Evolutionary conservation across 208 protist species (phyloP), one percentile per base, ranked within the genome.

Genomic region (Eutreptiella sp.): DNA sequence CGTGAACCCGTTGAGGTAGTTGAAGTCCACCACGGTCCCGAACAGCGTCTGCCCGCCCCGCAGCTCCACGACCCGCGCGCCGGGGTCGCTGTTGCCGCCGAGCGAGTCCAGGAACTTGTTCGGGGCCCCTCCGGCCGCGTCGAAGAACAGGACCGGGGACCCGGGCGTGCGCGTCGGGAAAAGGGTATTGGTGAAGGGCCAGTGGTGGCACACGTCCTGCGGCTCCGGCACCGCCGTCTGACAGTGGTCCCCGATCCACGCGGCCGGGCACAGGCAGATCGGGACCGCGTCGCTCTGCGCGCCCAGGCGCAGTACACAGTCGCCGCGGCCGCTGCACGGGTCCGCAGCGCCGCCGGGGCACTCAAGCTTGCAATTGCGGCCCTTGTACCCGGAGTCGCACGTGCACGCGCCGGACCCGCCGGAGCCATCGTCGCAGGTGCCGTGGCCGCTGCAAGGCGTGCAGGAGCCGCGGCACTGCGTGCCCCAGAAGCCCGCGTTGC

Each of bases 281-380:
- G n/a, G n/a, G 14, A 27, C 58, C 58, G 46, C 5, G 26, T 4
- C 41, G 5, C 11, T 19, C 35, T 16, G 19, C 4, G 7, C 58
- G 48, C 16, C 63, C 58, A 43, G n/a, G n/a, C n/a, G n/a, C n/a
- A n/a, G n/a, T n/a, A 5, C 27, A 33, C 58, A 64, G 14, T 19
- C n/a, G 23, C 58, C 58, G 58, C 50, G 58, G 4, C 58, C 58
- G 28, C 7, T 43, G 58, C 58, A 64, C 53, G 58, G 58, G 24
- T 63, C 42, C 14, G 42, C 9, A 5, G 23, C 9, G 4, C 36
- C 36, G 19, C n/a, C 61, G 7, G 9, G 54, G 61, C 61, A 67
- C 27, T 11, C 43, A 19, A 7, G 21, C 9, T 14, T 58, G 26
- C 61, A 67, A 31, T 57, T 58, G 11, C 9, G 5, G 5, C 61